Base-by-base conservation (phyloP, 148 eudicot species). In the Diospyros kaki region DNA sequence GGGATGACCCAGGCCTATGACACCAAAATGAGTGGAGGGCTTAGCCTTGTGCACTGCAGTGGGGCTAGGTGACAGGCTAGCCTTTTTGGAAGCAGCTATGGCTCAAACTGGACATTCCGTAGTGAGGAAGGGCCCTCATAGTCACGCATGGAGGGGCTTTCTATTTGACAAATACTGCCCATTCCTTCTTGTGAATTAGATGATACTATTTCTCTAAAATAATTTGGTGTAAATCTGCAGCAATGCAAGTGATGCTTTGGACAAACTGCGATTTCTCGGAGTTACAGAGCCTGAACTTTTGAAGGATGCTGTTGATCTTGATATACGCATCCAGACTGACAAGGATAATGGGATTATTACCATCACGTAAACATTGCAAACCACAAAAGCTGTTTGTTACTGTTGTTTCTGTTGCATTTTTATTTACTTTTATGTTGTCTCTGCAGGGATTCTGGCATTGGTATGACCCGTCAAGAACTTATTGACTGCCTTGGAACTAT, bases 221-320 rank as follows among this genome's bases (percentile, higher is more conserved):
- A 14, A 14, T 61, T 11, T 28, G 28, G 28, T 58, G 44, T n/a
- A n/a, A 67, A 66, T 18, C 54, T 9, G 9, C 89, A 95, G 99
- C 86, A 95, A 95, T 88, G 99, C 99, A 73, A 94, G 98, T 73
- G 98, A 94, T 84, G 99, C 99, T 43, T 78, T 95, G 82, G 99
- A 95, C 88, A 95, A 95, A 89, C 78, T 95, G 84, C 87, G 99
- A 74, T 95, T 90, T 81, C 93, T 95, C 14, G 85, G 96, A 80
- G 99, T 95, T 71, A 95, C 97, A 10, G 87, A 95, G 28, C 86
- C 88, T 3, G 84, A 80, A 48, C 90, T 95, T 75, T 53, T 88
- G 64, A 88, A 93, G 82, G 96, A 88, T 68, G 80, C 73, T 15
- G 80, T 66, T 77, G 96, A 90, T 74, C 96, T 95, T 78, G 99